phyloP scores from a whole-genome alignment of 306 rosid species.

The Medicago lupulina region DNA sequence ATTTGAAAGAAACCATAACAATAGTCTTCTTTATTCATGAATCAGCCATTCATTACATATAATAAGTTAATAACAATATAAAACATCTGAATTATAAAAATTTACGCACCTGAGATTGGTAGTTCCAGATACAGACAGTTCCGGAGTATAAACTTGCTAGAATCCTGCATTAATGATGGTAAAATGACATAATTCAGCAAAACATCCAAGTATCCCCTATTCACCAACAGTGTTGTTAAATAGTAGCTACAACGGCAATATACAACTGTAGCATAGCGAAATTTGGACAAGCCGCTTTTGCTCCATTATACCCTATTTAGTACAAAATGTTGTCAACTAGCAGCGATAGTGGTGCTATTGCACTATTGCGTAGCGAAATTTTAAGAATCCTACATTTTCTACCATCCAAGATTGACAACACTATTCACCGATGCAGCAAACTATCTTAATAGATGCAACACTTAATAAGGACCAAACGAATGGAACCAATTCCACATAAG shows the following conservation, averaged over 20 bases:
- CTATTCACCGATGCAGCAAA: too few species aligned
- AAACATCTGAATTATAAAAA: conserved; percentile 37
- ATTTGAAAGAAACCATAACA: conserved; percentile 24
- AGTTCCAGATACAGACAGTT: conserved; percentile 97
- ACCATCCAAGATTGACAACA: too few species aligned
- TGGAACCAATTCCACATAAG: conserved; percentile 2
- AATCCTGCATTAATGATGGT: conserved; percentile 67
- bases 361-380: too few species aligned
- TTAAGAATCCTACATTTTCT: too few species aligned
- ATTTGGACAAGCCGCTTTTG: too few species aligned
- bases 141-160: conserved; percentile 96
- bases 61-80: neutral
- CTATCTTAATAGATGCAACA: conserved; percentile 23
- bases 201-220: neutral
- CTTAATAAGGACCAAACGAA: conserved; percentile 30
- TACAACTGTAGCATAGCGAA: neutral
- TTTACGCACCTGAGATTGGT: conserved; percentile 89
- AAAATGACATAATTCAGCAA: conserved; percentile 42
- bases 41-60: neutral
- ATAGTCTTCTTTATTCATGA: conserved; percentile 14
- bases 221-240: neutral
- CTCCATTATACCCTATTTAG: too few species aligned
- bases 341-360: too few species aligned
- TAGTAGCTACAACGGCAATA: too few species aligned
- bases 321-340: too few species aligned